A percentile compares a stretch with the other conserved stretches of the same genome.
Conservation (phyloP, 139 green algal species). For the Tetradesmus lagerheimii region DNA sequence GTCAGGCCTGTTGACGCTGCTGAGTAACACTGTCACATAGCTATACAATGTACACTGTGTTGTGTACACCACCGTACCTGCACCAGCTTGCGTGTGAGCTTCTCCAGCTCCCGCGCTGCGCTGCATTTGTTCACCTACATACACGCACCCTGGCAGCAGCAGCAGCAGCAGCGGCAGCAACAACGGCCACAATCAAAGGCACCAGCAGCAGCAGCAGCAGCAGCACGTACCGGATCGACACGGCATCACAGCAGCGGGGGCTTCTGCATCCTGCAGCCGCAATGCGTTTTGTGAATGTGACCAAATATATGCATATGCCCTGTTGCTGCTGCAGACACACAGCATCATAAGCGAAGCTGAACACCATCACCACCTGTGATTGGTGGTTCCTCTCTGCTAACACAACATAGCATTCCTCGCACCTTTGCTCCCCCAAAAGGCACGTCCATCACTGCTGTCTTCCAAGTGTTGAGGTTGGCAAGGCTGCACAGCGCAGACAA, state of each 20-base stretch:
- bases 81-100: conserved; percentile 93
- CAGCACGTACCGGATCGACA: no score
- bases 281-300: no score
- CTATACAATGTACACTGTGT: no score
- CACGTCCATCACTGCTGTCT: conserved; percentile 96
- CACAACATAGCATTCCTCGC: not conserved
- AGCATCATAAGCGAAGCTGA: no score
- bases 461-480: conserved; percentile 96
- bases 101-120: conserved; percentile 86
- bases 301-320: no score
- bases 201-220: not conserved
- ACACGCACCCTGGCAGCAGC: conserved; percentile 14
- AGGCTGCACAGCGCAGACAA: conserved; percentile 53
- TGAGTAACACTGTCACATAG: not conserved
- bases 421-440: conserved; percentile 95
- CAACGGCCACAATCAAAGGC: not conserved
- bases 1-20: not conserved
- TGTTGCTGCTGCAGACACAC: no score
- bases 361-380: no score
- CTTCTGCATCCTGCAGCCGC: no score
- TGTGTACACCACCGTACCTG: no score
- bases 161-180: not conserved
- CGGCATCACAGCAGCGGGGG: no score
- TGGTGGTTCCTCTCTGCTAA: no score
- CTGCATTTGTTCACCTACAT: conserved; percentile 65